Evolutionary conservation across 306 rosid species (phyloP).

Genomic region (Lithocarpus polystachyus): DNA sequence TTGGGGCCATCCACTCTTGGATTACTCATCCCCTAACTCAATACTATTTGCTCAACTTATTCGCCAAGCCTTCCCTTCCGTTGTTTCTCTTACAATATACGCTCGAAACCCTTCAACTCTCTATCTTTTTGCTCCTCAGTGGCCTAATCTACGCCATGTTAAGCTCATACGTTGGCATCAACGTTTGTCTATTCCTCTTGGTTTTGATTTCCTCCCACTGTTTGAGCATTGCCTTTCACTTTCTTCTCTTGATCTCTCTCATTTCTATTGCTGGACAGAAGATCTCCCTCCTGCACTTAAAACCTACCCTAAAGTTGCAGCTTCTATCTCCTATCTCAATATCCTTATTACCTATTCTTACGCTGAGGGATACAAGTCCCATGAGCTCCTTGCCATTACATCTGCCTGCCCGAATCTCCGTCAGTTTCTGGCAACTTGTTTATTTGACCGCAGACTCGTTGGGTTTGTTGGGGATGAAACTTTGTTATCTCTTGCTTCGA

Average conservation of each 20-base stretch:
- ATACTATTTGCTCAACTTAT: background rate
- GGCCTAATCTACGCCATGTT: constrained; percentile 7
- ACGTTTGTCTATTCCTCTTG: background rate
- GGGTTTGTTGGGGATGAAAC: constrained; percentile 5
- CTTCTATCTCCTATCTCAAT: background rate
- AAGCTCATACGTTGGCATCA: constrained; percentile 14
- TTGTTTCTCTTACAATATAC: constrained; percentile 1
- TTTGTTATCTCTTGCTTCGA: background rate
- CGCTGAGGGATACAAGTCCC: background rate
- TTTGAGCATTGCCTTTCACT: background rate
- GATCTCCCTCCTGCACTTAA: constrained; percentile 1
- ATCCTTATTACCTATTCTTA: background rate
- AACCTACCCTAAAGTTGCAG: background rate
- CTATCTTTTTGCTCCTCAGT: constrained; percentile 1
- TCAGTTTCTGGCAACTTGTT: background rate
- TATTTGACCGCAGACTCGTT: background rate
- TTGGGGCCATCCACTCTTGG: constrained; percentile 9
- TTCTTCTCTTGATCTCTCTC: constrained; percentile 14
- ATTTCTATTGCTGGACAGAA: constrained; percentile 14
- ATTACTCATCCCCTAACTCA: background rate
- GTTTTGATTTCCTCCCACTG: background rate
- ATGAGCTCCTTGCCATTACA: constrained; percentile 11
- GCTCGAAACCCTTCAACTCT: background rate
- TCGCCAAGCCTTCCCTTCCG: background rate
- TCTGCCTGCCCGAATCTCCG: constrained; percentile 7